phyloP scores from a whole-genome alignment of 257 asterid species.

The Capsicum rhomboideum region DNA sequence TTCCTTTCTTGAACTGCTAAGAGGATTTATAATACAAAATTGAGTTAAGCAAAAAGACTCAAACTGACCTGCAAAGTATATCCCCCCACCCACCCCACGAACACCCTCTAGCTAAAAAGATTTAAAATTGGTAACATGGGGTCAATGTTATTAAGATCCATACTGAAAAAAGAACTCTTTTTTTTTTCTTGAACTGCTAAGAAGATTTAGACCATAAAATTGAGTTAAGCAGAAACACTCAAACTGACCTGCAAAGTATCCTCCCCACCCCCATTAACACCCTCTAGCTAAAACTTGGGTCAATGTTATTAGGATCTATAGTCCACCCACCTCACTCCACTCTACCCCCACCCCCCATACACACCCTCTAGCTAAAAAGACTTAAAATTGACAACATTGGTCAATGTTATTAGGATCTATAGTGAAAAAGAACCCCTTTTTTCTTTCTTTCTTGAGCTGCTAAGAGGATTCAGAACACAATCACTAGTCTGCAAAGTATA shows the following conservation, averaged over 20 bases:
- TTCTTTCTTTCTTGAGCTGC: background rate
- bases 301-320: too few species aligned
- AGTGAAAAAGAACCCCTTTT: background rate
- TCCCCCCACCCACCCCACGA: too few species aligned
- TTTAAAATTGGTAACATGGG: too few species aligned
- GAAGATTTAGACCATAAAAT: background rate
- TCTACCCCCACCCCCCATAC: too few species aligned
- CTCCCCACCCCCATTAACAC: too few species aligned
- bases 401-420: background rate
- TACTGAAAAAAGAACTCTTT: background rate
- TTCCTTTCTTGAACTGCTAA: background rate
- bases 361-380: background rate
- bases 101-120: too few species aligned
- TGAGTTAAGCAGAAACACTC: background rate
- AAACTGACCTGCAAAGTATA: background rate
- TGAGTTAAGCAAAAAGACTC: background rate
- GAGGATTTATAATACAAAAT: background rate
- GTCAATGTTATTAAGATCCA: too few species aligned
- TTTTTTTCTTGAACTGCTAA: background rate
- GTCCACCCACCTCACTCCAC: too few species aligned
- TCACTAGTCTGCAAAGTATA: background rate
- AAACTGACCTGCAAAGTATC: background rate
- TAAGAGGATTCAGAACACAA: background rate
- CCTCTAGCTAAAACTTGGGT: too few species aligned
- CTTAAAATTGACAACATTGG: background rate